Evolutionary conservation across 1,284 basidiomycete genomes (phyloP).

Genomic region (Leccinum griseonigrum): DNA sequence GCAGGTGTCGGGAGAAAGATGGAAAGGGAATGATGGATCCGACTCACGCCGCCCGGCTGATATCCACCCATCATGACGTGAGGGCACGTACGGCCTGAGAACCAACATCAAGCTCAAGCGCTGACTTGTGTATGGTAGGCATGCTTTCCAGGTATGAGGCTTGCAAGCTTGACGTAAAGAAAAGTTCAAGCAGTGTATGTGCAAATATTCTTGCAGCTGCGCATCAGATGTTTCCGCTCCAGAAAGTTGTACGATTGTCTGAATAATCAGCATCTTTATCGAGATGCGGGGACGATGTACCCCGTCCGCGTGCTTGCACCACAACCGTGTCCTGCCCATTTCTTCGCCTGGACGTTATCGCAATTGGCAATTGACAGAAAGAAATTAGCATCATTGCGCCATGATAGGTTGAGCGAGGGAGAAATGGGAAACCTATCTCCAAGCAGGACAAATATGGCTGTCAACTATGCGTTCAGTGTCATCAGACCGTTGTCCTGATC

Average conservation of each 20-base stretch:
- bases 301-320: conserved; percentile 2
- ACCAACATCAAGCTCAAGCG: neutral
- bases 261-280: neutral
- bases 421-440: too few relatives aligned
- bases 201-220: neutral
- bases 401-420: neutral
- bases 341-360: neutral
- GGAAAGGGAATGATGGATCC: neutral
- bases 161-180: neutral
- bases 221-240: too few relatives aligned
- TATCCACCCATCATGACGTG: neutral
- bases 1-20: neutral
- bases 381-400: neutral
- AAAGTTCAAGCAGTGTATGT: neutral
- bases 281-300: conserved; percentile 3
- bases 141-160: neutral
- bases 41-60: neutral
- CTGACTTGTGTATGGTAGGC: conserved; percentile 1
- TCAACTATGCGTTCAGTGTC: neutral
- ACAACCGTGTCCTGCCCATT: neutral
- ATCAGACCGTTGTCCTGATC: neutral
- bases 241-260: neutral
- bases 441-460: neutral
- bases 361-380: neutral
- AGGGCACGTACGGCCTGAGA: neutral